Percentiles rank a stretch among this genome's conserved stretches.
These are phyloP conservation scores for Xylaria sp. DNA, from an alignment of 2,329 filamentous ascomycete species.

Conservation along the genomic window DNA sequence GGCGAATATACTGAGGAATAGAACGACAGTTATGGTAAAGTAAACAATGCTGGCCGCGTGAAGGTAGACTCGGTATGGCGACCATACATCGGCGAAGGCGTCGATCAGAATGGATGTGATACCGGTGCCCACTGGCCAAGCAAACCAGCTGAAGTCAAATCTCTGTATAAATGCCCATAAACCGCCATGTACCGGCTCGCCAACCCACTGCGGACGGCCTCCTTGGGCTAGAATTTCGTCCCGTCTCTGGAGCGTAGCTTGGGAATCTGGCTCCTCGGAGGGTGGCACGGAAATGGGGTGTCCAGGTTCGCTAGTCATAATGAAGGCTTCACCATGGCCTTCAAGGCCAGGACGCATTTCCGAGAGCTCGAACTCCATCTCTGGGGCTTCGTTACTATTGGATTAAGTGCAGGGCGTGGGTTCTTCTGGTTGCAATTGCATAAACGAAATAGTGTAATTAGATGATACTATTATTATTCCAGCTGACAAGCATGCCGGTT, in stretches of 20 bases:
- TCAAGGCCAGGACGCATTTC: not conserved
- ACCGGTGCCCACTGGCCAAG: not conserved
- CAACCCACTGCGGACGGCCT: not conserved
- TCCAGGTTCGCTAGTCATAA: not conserved
- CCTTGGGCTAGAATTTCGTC: not conserved
- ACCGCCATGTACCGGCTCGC: not conserved
- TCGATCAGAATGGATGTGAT: constrained; percentile 3
- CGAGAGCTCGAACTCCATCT: not conserved
- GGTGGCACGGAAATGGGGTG: too few relatives aligned
- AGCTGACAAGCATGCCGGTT: not conserved
- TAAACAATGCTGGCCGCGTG: not conserved
- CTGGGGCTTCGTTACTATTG: not conserved
- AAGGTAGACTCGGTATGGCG: not conserved
- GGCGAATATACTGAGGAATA: not conserved
- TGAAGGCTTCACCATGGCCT: too few relatives aligned
- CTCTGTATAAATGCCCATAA: not conserved
- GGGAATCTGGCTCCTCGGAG: too few relatives aligned
- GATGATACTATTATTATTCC: too few relatives aligned
- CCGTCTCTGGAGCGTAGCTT: too few relatives aligned
- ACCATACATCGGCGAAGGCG: not conserved
- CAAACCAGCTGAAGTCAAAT: constrained; percentile 16
- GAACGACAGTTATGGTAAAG: not conserved
- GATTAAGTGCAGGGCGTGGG: not conserved
- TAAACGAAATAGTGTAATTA: not conserved
- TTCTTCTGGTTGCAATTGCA: not conserved